Percentiles rank a stretch among this genome's conserved stretches.
Evolutionary conservation across 2,329 filamentous ascomycete genomes (phyloP).

Genomic region (Bipolaris gigantea): DNA sequence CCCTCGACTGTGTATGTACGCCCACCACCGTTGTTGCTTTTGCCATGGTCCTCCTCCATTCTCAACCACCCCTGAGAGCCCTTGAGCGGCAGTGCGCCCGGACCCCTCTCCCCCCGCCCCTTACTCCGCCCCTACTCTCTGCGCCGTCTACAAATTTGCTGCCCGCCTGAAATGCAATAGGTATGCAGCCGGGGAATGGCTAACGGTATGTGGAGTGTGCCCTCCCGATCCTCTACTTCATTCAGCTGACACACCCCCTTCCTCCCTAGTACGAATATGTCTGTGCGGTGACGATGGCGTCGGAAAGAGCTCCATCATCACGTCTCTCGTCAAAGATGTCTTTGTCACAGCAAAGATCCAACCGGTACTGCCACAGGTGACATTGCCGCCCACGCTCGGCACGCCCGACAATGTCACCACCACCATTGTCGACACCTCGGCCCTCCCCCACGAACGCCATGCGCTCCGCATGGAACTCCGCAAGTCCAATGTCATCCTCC

Average conservation of each 20-base stretch:
- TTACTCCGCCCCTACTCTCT: neutral
- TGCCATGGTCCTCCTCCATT: constrained; percentile 3
- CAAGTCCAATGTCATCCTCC: constrained; percentile 93
- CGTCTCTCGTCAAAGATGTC: constrained; percentile 93
- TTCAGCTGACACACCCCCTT: neutral
- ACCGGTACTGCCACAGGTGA: constrained; percentile 89
- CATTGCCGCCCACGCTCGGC: constrained; percentile 87
- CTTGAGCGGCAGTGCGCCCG: neutral
- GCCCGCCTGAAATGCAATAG: constrained; percentile 14
- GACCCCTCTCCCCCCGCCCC: neutral
- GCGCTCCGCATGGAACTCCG: constrained; percentile 91
- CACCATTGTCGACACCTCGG: constrained; percentile 95
- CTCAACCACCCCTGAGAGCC: neutral
- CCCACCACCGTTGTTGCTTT: neutral
- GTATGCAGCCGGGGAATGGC: constrained; percentile 29
- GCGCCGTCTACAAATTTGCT: neutral
- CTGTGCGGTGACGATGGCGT: constrained; percentile 90
- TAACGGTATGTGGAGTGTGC: constrained; percentile 26
- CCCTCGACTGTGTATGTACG: neutral
- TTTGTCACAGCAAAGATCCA: constrained; percentile 97
- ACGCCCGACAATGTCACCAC: constrained; percentile 97
- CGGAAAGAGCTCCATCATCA: constrained; percentile 65
- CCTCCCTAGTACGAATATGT: constrained; percentile 75
- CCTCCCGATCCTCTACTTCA: constrained; percentile 1
- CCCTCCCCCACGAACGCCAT: constrained; percentile 87